Base-by-base conservation (phyloP, 495 filamentous ascomycete genomes). In the Haplographium delicatum region DNA sequence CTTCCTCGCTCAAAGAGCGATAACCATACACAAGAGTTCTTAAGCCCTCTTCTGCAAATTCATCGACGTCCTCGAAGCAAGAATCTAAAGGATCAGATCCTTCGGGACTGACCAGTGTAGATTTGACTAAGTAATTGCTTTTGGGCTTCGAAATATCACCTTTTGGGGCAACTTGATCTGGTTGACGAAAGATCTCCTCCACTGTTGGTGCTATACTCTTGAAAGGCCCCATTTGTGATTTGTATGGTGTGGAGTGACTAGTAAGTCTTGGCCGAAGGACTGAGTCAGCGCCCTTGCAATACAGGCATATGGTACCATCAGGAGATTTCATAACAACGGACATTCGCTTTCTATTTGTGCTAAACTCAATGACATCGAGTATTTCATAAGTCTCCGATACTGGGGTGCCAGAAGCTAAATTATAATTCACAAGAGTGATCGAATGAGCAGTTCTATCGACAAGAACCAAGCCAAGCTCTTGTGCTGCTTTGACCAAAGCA, bases 221-320 rank as follows among this genome's bases (percentile, higher is more conserved):
- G 13, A 11, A 13, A 35, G 18, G 13, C 13, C 33, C 18, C 33
- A 1, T 35, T 35, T 35, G 13, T 15, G n/a, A 13, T n/a, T 35
- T 35, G 13, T 16, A 4, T 5, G 1, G 33, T 16, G n/a, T 16
- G 5, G 33, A 9, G 5, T 5, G 7, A 35, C 13, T 15, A 10
- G 33, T 5, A 16, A 96, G 70, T 5, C 85, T 74, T 38, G 80
- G 76, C 61, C 87, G 81, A 46, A 96, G 77, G 37, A 68, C 58
- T 5, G 88, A 89, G 67, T 96, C 91, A 28, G 91, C 91, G 23
- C 91, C 91, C 65, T 96, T 96, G 68, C 85, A 91, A 60, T 95
- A 78, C 4, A 96, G 62, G 62, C 85, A 93, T 41, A 95, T 85
- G 18, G 81, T 79, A 13, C 81, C 74, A 57, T 94, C 87, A 1